Conservation (phyloP, 2,329 filamentous ascomycete species). For the Chaetomium sp. region DNA sequence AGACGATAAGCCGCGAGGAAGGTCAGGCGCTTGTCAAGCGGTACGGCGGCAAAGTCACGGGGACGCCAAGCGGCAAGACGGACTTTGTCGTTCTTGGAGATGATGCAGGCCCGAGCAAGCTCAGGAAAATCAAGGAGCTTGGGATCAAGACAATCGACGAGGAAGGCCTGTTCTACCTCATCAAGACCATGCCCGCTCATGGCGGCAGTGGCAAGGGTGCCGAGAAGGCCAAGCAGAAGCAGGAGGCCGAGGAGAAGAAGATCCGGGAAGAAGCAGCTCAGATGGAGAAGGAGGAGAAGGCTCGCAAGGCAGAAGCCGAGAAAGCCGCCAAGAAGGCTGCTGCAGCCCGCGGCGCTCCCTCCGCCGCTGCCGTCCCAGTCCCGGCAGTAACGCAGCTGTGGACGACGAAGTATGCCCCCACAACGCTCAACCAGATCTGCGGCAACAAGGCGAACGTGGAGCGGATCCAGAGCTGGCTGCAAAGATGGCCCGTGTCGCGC, state of each 20-base stretch:
- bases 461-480: conserved; percentile 82
- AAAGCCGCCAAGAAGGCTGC: conserved; percentile 46
- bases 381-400: conserved; percentile 63
- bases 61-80: conserved; percentile 83
- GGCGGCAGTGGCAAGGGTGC: conserved; percentile 86
- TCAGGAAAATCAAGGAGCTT: conserved; percentile 74
- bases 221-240: conserved; percentile 77
- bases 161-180: conserved; percentile 81
- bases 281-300: conserved; percentile 76
- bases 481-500: conserved; percentile 70
- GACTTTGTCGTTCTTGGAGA: conserved; percentile 85
- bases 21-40: conserved; percentile 81
- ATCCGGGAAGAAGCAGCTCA: conserved; percentile 72
- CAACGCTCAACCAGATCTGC: conserved; percentile 78
- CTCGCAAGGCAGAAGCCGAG: conserved; percentile 44
- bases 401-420: conserved; percentile 93
- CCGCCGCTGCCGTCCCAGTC: conserved; percentile 30
- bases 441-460: conserved; percentile 90
- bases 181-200: conserved; percentile 71
- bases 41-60: conserved; percentile 87
- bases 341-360: conserved; percentile 34
- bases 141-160: conserved; percentile 91
- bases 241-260: conserved; percentile 76
- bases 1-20: conserved; percentile 75
- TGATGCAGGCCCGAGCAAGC: conserved; percentile 89